Conservation (phyloP, 2,329 filamentous ascomycete genomes). For the Sporothrix protearum region DNA sequence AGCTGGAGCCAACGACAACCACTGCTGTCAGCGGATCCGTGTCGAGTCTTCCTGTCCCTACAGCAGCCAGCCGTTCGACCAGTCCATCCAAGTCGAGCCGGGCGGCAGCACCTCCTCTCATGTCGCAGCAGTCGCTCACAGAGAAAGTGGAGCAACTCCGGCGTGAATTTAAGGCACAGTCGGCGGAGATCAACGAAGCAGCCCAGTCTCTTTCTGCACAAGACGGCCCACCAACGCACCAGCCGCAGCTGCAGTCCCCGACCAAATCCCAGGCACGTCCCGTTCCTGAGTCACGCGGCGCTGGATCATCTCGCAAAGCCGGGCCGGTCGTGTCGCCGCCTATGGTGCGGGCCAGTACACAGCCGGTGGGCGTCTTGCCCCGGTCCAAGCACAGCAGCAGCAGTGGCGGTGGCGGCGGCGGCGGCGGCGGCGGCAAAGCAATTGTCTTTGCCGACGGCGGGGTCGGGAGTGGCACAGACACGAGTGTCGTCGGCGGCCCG, state of each 20-base stretch:
- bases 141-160: slow-evolving; percentile 52
- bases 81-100: slow-evolving; percentile 16
- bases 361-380: slow-evolving; percentile 47
- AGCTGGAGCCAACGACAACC: not conserved
- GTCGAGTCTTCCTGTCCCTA: not conserved
- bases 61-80: not conserved
- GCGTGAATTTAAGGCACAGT: slow-evolving; percentile 44
- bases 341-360: slow-evolving; percentile 52
- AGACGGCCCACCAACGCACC: slow-evolving; percentile 5
- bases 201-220: slow-evolving; percentile 7
- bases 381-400: slow-evolving; percentile 33
- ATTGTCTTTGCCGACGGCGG: not conserved
- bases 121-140: slow-evolving; percentile 33
- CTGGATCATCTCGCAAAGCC: slow-evolving; percentile 42
- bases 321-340: slow-evolving; percentile 50
- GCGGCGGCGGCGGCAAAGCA: not conserved
- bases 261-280: not conserved
- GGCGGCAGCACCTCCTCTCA: not conserved
- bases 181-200: slow-evolving; percentile 34
- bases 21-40: not conserved
- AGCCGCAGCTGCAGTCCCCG: slow-evolving; percentile 25
- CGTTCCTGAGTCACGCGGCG: slow-evolving; percentile 26
- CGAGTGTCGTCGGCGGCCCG: not conserved
- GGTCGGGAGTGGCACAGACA: not conserved
- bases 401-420: too few species aligned